Base-by-base conservation (phyloP, 306 rosid genomes). In the Glycine soja region DNA sequence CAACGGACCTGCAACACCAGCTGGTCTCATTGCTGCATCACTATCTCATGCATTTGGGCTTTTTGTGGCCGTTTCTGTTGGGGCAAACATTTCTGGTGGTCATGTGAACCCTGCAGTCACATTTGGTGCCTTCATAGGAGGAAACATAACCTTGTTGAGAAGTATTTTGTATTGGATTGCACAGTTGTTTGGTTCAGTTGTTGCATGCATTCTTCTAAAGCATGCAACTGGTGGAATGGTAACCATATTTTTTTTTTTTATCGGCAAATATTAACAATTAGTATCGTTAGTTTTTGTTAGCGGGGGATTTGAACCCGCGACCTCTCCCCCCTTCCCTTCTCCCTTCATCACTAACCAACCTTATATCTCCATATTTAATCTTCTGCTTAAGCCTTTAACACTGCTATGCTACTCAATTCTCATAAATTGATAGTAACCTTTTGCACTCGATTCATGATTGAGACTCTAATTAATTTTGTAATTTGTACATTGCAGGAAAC, bases 71-170 rank as follows among this genome's bases (percentile, higher is more conserved):
- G 98, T 94, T 30, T 88, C 94, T 1, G 89, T 92, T 14, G 97
- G 93, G 8, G 94, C 98, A 59, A 92, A 91, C 79, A 84, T 86
- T 72, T 94, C 93, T 38, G 98, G 97, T 3, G 98, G 97, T 6
- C 98, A 94, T 80, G 94, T 94, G 42, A 94, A 94, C 70, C 97
- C 96, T 43, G 96, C 96, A 4, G 97, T 94, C 63, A 94, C 96
- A 7, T 90, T 92, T 72, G 97, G 97, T 15, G 97, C 94, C 2
- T 88, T 91, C 67, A 34, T 94, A 5, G 97, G 98, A 43, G 98
- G 97, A 50, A 90, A 92, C 88, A 91, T 94, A 9, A 86, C 94
- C 15, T 58, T 91, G 0, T 71, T 94, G 59, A 88, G 94, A 56
- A 81, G 85, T 15, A 79, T 88, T 70, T 61, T 92, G 87, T 94